Percentiles rank a stretch among this genome's conserved stretches.
These are phyloP conservation scores for Penicillium sp. DNA, from an alignment of 2,329 filamentous ascomycete species.

Conservation along the genomic window DNA sequence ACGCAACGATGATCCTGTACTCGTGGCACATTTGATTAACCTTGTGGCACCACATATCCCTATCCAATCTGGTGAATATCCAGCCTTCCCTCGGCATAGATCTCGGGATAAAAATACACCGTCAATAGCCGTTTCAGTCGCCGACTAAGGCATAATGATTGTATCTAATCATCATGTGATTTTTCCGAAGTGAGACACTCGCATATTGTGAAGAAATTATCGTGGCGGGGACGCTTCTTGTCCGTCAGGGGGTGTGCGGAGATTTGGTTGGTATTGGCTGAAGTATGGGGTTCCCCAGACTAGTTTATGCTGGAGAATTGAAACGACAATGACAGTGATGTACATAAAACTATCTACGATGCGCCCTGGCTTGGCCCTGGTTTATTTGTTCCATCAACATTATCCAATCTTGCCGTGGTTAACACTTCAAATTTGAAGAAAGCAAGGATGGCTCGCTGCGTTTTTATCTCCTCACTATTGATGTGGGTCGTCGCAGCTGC, in stretches of 20 bases:
- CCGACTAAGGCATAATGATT: not conserved
- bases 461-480: not conserved
- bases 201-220: not conserved
- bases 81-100: not conserved
- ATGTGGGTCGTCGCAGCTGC: not conserved
- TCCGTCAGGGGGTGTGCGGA: not conserved
- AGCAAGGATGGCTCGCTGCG: not conserved
- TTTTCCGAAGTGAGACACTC: not conserved
- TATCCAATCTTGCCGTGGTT: not conserved
- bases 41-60: not conserved
- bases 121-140: slow-evolving; percentile 4
- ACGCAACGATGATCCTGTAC: not conserved
- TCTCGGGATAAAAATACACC: not conserved
- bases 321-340: not conserved
- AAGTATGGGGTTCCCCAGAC: not conserved
- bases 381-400: not conserved
- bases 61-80: not conserved
- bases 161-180: not conserved
- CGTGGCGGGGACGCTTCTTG: not conserved
- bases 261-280: not conserved
- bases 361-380: not conserved
- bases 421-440: not conserved
- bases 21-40: not conserved
- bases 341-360: not conserved
- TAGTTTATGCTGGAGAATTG: not conserved